These are phyloP conservation scores for Sclerotinia subarctica DNA, from an alignment of 2,329 filamentous ascomycete species.

Conservation along the genomic window DNA sequence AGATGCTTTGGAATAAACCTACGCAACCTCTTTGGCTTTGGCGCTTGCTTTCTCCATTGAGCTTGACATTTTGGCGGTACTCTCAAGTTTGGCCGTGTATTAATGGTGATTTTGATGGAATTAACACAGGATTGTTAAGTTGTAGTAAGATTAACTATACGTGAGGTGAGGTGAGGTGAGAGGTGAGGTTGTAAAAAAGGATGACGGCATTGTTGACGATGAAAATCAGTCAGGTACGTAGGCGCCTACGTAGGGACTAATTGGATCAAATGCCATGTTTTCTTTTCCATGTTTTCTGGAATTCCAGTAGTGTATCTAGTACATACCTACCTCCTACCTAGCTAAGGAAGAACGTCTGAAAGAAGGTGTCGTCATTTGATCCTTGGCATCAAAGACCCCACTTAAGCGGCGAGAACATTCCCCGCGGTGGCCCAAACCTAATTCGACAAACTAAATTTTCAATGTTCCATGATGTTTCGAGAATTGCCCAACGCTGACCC, in stretches of 20 bases:
- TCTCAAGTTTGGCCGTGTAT: not conserved
- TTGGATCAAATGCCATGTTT: conserved; percentile 3
- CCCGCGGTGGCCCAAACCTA: not conserved
- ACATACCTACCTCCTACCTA: no score
- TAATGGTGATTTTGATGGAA: no score
- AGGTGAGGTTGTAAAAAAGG: not conserved
- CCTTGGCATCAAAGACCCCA: not conserved
- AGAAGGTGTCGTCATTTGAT: not conserved
- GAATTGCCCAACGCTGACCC: not conserved
- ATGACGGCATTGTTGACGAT: not conserved
- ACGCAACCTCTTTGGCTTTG: conserved; percentile 40
- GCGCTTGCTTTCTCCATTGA: conserved; percentile 33
- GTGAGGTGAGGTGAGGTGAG: no score
- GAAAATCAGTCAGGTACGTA: not conserved
- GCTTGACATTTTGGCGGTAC: conserved; percentile 28
- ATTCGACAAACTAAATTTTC: conserved; percentile 10
- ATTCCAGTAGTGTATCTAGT: not conserved
- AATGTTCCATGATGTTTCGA: not conserved
- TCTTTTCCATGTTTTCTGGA: not conserved
- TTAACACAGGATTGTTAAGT: not conserved
- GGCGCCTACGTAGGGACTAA: not conserved
- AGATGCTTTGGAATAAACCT: conserved; percentile 23
- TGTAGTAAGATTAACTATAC: no score
- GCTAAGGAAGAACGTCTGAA: not conserved
- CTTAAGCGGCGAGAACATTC: not conserved